These are phyloP conservation scores for Coemansia sp. DNA, from an alignment of 192 early-diverging fungal genomes.

Conservation along the genomic window DNA sequence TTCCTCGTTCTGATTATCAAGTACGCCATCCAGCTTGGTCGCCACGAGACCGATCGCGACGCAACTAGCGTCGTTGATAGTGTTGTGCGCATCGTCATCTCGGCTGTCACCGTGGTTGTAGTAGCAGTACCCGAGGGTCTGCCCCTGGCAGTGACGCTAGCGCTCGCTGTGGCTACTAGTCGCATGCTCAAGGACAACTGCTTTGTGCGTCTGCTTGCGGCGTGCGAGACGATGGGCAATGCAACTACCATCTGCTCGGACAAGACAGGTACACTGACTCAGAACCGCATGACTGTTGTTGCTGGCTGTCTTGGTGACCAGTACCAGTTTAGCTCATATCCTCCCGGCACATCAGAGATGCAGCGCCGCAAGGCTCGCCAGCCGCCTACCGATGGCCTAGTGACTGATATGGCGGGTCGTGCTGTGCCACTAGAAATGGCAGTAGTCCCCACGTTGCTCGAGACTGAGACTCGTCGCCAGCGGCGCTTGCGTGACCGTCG, in stretches of 20 bases:
- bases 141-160: slow-evolving; percentile 94
- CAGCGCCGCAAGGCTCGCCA: slow-evolving; percentile 55
- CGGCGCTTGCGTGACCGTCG: slow-evolving; percentile 46
- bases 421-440: slow-evolving; percentile 50
- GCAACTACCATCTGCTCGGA: slow-evolving; percentile 99
- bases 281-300: slow-evolving; percentile 98
- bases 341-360: slow-evolving; percentile 52
- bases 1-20: slow-evolving; percentile 84
- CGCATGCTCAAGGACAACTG: slow-evolving; percentile 98
- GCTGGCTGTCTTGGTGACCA: slow-evolving; percentile 78
- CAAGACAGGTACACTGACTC: slow-evolving; percentile 98
- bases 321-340: slow-evolving; percentile 64
- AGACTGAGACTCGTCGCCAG: slow-evolving; percentile 45
- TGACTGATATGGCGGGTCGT: slow-evolving; percentile 54
- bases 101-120: slow-evolving; percentile 92
- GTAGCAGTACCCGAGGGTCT: slow-evolving; percentile 99
- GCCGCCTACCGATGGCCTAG: slow-evolving; percentile 47
- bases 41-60: slow-evolving; percentile 46
- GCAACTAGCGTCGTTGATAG: slow-evolving; percentile 62
- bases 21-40: slow-evolving; percentile 71
- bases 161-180: slow-evolving; percentile 92
- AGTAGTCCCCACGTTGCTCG: slow-evolving; percentile 44
- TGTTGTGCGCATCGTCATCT: slow-evolving; percentile 81
- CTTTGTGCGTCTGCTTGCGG: slow-evolving; percentile 91
- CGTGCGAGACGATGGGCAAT: slow-evolving; percentile 99